Evolutionary conservation across 108 stramenopile genomes (phyloP).

Genomic region (Chaetoceros tenuissimus): DNA sequence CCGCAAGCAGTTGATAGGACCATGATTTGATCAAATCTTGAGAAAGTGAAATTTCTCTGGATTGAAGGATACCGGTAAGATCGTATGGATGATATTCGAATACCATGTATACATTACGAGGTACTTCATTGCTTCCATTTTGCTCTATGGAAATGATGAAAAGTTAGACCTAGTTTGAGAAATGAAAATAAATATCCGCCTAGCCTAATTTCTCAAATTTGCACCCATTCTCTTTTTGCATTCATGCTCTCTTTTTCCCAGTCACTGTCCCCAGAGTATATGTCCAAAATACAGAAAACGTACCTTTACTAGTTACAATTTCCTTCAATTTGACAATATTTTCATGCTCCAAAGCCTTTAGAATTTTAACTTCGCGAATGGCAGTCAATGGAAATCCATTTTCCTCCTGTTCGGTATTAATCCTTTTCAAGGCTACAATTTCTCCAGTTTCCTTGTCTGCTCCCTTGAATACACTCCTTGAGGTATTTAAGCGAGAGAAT

Average conservation of each 20-base stretch:
- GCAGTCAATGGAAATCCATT: conserved; percentile 92
- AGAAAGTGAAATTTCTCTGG: conserved; percentile 70
- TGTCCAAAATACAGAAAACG: conserved; percentile 13
- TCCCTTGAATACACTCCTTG: conserved; percentile 78
- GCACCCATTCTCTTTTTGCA: not conserved
- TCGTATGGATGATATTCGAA: conserved; percentile 94
- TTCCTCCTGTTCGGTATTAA: conserved; percentile 86
- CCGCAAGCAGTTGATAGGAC: conserved; percentile 85
- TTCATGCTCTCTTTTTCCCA: no score
- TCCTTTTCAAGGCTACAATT: conserved; percentile 85
- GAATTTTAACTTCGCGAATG: conserved; percentile 90
- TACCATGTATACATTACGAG: conserved; percentile 90
- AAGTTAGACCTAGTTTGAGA: not conserved
- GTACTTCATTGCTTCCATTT: conserved; percentile 58
- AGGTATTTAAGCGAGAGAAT: conserved; percentile 2
- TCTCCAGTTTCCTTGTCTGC: conserved; percentile 59
- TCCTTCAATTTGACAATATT: conserved; percentile 87
- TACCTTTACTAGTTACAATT: conserved; percentile 88
- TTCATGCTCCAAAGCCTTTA: conserved; percentile 75
- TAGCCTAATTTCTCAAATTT: not conserved
- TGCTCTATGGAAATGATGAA: conserved; percentile 2
- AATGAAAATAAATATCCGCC: not conserved
- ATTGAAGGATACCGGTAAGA: conserved; percentile 76
- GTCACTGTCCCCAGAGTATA: no score
- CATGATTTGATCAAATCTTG: conserved; percentile 87